Evolutionary conservation across 2,329 filamentous ascomycete species (phyloP).

Genomic region (Penicillium sclerotiorum): DNA sequence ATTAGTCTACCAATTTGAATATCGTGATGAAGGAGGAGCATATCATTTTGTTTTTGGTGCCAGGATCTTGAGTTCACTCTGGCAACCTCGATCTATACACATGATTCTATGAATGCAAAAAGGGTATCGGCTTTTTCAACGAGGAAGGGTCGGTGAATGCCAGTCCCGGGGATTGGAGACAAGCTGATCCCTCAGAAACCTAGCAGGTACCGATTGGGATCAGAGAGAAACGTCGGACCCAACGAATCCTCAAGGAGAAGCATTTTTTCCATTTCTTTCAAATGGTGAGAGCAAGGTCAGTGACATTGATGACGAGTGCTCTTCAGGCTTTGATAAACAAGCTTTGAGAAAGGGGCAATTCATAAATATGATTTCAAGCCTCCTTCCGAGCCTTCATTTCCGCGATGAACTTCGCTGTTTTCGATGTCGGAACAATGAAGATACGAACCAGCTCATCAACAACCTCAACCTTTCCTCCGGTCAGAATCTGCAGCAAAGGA

Average conservation of each 20-base stretch:
- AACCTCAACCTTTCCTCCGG: slow-evolving; percentile 77
- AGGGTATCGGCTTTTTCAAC: neutral
- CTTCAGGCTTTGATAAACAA: too few species aligned
- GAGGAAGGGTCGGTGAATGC: neutral
- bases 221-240: too few species aligned
- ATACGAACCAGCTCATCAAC: slow-evolving; percentile 83
- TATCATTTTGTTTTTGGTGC: too few species aligned
- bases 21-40: too few species aligned
- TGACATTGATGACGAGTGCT: too few species aligned
- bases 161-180: neutral
- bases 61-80: neutral
- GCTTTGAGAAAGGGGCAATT: too few species aligned
- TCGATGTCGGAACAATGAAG: slow-evolving; percentile 74
- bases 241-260: too few species aligned
- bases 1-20: too few species aligned
- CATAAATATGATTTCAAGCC: too few species aligned
- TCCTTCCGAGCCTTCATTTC: slow-evolving; percentile 77
- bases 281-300: too few species aligned
- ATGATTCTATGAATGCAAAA: neutral
- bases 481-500: slow-evolving; percentile 71
- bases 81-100: neutral
- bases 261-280: too few species aligned
- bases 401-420: slow-evolving; percentile 74
- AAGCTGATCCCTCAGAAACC: neutral
- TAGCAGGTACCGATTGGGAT: too few species aligned